Evolutionary conservation across 208 protist species (phyloP).

Genomic region (Tritrichomonas musculus): DNA sequence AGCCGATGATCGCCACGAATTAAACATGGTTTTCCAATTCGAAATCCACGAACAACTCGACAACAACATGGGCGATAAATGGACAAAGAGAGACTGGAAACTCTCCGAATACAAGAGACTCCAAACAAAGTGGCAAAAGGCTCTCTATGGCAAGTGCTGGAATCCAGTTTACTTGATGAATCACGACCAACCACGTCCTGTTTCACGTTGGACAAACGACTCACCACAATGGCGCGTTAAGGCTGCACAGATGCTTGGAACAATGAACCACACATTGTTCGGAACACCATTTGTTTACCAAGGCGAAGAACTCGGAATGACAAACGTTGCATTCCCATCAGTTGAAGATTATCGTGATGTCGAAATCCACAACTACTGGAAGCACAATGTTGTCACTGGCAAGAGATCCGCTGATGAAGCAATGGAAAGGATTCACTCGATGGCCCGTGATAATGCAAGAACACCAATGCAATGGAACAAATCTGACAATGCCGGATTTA

Average conservation of each 20-base stretch:
- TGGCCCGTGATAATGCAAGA: neutral
- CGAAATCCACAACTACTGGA: neutral
- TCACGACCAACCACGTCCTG: neutral
- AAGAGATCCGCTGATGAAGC: too few species aligned
- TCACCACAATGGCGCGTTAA: neutral
- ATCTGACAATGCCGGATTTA: too few species aligned
- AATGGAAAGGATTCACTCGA: neutral
- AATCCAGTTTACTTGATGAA: neutral
- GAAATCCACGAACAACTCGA: too few species aligned
- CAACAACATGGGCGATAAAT: too few species aligned
- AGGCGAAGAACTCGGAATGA: neutral
- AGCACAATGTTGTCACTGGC: neutral
- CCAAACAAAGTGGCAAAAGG: too few species aligned
- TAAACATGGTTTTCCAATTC: too few species aligned
- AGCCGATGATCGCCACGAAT: too few species aligned
- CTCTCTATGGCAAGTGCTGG: too few species aligned
- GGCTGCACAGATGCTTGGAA: neutral
- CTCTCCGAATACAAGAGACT: too few species aligned
- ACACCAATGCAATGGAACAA: too few species aligned
- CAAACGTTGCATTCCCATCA: neutral
- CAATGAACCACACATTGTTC: neutral
- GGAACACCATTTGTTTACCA: neutral
- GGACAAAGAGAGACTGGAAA: too few species aligned
- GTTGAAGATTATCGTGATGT: neutral
- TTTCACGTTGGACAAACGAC: neutral